phyloP scores from a whole-genome alignment of 2,329 filamentous ascomycete species.

The Colletotrichum sp. region DNA sequence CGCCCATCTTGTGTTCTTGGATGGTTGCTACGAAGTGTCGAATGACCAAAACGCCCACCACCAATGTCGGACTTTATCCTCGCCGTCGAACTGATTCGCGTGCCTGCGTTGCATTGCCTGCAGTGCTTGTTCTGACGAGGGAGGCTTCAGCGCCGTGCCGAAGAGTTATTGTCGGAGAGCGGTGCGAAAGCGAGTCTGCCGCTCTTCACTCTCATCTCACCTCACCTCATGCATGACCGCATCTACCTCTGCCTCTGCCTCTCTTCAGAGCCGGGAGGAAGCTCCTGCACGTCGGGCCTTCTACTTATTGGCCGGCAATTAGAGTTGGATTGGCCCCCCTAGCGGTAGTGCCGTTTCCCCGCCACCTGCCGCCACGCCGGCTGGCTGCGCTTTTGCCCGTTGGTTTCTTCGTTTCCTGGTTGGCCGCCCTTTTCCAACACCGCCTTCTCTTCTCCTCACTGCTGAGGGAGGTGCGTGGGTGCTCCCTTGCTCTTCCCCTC shows the following conservation, averaged over 20 bases:
- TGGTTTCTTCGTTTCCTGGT: not conserved
- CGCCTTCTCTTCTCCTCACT: not conserved
- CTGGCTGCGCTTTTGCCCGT: not conserved
- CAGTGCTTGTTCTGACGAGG: not conserved
- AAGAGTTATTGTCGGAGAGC: not conserved
- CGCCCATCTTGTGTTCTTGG: not conserved
- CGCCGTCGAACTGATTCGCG: not conserved
- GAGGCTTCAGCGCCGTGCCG: not conserved
- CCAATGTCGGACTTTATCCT: not conserved
- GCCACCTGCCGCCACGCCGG: conserved; percentile 7
- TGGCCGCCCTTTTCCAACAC: not conserved
- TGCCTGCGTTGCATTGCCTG: not conserved
- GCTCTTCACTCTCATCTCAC: not conserved
- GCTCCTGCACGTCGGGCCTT: not conserved
- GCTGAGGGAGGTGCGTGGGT: not conserved
- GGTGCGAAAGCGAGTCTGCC: not conserved
- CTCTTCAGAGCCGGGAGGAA: not conserved
- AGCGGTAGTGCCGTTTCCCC: not conserved
- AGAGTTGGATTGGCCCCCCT: not conserved
- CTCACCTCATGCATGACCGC: not conserved
- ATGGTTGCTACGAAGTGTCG: not conserved
- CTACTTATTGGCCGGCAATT: not conserved
- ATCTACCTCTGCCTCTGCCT: not conserved
- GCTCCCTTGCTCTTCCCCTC: not conserved
- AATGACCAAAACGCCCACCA: not conserved